These are phyloP conservation scores for Cutaneotrichosporon spelunceum DNA, from an alignment of 1,284 basidiomycete species.

Conservation along the genomic window DNA sequence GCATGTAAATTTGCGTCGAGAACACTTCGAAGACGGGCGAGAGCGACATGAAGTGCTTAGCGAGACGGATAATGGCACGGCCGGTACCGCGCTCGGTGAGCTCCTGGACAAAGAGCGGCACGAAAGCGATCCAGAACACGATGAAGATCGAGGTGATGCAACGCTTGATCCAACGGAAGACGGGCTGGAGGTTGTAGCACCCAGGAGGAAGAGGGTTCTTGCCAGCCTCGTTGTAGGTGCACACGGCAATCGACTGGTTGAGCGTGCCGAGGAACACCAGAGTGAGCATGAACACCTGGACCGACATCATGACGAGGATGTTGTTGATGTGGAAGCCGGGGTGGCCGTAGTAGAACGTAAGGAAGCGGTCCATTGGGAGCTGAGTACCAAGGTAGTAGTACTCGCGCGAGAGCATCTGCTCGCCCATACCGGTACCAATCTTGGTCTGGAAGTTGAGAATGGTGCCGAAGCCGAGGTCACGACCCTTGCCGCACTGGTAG, in stretches of 20 bases:
- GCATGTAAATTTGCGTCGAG: slow-evolving; percentile 91
- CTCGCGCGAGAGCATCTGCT: slow-evolving; percentile 98
- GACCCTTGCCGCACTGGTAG: slow-evolving; percentile 94
- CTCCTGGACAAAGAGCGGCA: slow-evolving; percentile 92
- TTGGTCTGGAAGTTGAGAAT: slow-evolving; percentile 99
- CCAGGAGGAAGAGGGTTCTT: slow-evolving; percentile 58
- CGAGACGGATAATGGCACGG: slow-evolving; percentile 79
- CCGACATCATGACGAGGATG: slow-evolving; percentile 91
- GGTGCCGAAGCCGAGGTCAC: slow-evolving; percentile 97
- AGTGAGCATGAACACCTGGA: slow-evolving; percentile 82
- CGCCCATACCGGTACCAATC: slow-evolving; percentile 99
- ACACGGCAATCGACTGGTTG: slow-evolving; percentile 72
- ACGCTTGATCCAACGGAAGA: slow-evolving; percentile 87
- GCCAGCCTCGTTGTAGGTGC: slow-evolving; percentile 69
- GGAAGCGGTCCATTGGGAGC: slow-evolving; percentile 93
- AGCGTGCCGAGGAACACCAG: slow-evolving; percentile 90
- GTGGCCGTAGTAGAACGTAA: slow-evolving; percentile 99
- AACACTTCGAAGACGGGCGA: slow-evolving; percentile 96
- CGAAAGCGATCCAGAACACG: slow-evolving; percentile 91
- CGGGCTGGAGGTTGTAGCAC: slow-evolving; percentile 85
- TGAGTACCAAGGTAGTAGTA: slow-evolving; percentile 99
- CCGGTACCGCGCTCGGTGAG: slow-evolving; percentile 86
- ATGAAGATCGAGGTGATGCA: slow-evolving; percentile 95
- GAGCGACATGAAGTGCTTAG: slow-evolving; percentile 85
- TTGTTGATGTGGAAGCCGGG: slow-evolving; percentile 99